These are phyloP conservation scores for Circinella umbellata DNA, from an alignment of 371 early-diverging fungal species.

Conservation along the genomic window DNA sequence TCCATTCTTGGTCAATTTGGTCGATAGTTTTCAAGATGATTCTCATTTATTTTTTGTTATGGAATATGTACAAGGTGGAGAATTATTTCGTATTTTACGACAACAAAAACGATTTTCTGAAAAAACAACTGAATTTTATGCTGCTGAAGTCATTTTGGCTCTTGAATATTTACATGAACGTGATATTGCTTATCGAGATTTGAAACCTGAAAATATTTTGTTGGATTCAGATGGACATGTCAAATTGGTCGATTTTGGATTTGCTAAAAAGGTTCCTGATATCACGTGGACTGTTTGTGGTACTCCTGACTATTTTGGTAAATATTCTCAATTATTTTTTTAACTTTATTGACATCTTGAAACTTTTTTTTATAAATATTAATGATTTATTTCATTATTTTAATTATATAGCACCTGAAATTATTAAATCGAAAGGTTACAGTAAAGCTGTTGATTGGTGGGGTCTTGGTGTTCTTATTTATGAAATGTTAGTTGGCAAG, in stretches of 20 bases:
- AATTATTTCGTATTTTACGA: constrained; percentile 81
- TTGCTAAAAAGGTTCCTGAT: constrained; percentile 86
- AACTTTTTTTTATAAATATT: constrained; percentile 28
- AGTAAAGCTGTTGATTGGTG: constrained; percentile 99
- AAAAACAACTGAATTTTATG: constrained; percentile 84
- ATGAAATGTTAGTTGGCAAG: constrained; percentile 90
- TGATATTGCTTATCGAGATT: constrained; percentile 95
- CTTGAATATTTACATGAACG: constrained; percentile 95
- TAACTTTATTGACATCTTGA: no score
- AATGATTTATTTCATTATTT: constrained; percentile 55
- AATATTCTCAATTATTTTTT: constrained; percentile 20
- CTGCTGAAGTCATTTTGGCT: constrained; percentile 78
- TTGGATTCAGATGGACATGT: constrained; percentile 93
- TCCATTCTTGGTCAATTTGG: constrained; percentile 92
- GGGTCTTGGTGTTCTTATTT: constrained; percentile 96
- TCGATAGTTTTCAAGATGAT: constrained; percentile 90
- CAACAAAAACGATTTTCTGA: constrained; percentile 85
- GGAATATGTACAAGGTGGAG: constrained; percentile 98
- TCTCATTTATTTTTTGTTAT: constrained; percentile 93
- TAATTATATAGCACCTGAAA: constrained; percentile 84
- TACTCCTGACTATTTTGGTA: constrained; percentile 82
- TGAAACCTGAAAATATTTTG: constrained; percentile 95
- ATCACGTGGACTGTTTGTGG: constrained; percentile 95
- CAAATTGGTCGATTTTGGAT: constrained; percentile 99
- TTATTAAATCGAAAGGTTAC: constrained; percentile 96